These are phyloP conservation scores for Ophiostoma perfectum DNA, from an alignment of 2,329 filamentous ascomycete species.

Conservation along the genomic window DNA sequence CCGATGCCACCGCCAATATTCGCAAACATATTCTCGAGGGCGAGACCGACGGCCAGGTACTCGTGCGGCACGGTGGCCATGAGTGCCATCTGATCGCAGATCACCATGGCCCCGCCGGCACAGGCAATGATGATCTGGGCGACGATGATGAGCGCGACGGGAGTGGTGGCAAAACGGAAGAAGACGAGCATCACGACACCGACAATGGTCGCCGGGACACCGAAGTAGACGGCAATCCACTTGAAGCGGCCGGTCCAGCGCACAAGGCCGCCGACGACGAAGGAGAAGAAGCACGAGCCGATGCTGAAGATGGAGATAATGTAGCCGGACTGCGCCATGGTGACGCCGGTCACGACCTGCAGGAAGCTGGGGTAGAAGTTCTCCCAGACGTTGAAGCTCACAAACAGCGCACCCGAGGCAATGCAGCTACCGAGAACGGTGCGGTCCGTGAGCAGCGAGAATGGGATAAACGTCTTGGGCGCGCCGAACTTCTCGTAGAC, in stretches of 20 bases:
- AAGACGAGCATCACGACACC: conserved; percentile 51
- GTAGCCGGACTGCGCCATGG: conserved; percentile 25
- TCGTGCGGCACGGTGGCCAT: conserved; percentile 54
- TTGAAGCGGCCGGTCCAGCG: conserved; percentile 35
- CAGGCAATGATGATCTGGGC: conserved; percentile 51
- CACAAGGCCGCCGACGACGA: conserved; percentile 38
- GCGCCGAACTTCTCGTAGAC: conserved; percentile 38
- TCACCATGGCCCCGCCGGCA: conserved; percentile 53
- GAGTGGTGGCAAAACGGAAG: conserved; percentile 46
- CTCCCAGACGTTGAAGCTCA: conserved; percentile 26
- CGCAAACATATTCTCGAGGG: conserved; percentile 39
- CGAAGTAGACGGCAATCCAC: conserved; percentile 36
- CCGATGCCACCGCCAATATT: conserved; percentile 56
- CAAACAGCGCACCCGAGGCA: conserved; percentile 19
- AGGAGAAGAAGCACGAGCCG: conserved; percentile 38
- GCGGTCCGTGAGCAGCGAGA: conserved; percentile 41
- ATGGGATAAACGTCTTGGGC: conserved; percentile 38
- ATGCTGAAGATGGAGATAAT: conserved; percentile 23
- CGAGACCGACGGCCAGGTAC: conserved; percentile 19
- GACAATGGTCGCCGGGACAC: conserved; percentile 48
- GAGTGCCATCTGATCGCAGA: conserved; percentile 54
- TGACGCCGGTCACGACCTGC: conserved; percentile 27
- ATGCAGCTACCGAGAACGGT: conserved; percentile 37
- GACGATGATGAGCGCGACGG: conserved; percentile 48
- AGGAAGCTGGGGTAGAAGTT: conserved; percentile 27